These are phyloP conservation scores for Hymenotorrendiella dingleyae DNA, from an alignment of 2,329 filamentous ascomycete species.

Conservation along the genomic window DNA sequence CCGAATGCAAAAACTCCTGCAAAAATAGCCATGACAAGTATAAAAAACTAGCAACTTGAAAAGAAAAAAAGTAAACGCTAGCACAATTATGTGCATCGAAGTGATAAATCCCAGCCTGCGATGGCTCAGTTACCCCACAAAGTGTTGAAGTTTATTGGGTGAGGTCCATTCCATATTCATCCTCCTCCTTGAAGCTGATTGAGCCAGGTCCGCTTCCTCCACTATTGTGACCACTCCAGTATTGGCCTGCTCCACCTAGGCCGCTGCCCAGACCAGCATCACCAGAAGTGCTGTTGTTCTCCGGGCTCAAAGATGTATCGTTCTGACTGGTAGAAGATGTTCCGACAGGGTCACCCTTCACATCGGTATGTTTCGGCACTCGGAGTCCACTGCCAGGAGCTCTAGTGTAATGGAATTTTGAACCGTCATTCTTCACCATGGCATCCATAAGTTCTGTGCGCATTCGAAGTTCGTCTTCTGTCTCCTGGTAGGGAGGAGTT, in stretches of 20 bases:
- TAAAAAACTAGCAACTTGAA: too few relatives aligned
- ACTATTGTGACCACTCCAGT: conserved; percentile 66
- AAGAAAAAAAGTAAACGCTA: too few relatives aligned
- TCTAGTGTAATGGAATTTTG: conserved; percentile 77
- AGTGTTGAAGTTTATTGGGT: conserved; percentile 34
- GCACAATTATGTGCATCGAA: background rate
- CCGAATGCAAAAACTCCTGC: too few relatives aligned
- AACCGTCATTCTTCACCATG: conserved; percentile 69
- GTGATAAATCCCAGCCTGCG: conserved; percentile 6
- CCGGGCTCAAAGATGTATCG: conserved; percentile 48
- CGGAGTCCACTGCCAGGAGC: conserved; percentile 77
- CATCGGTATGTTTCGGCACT: conserved; percentile 89
- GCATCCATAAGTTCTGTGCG: conserved; percentile 86
- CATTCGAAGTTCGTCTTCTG: conserved; percentile 94
- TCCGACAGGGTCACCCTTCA: conserved; percentile 71
- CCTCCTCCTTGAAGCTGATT: conserved; percentile 86
- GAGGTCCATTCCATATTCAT: conserved; percentile 83
- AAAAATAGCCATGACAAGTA: too few relatives aligned
- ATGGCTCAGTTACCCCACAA: background rate
- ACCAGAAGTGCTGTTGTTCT: conserved; percentile 26
- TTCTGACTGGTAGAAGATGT: conserved; percentile 35
- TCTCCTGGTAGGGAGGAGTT: conserved; percentile 72
- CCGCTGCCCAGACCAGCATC: conserved; percentile 26
- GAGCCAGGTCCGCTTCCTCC: conserved; percentile 61
- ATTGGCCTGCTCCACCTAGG: conserved; percentile 38